Evolutionary conservation across 345 rosid species (phyloP), one percentile per base, ranked within the genome.

Genomic region (Isatis tinctoria): DNA sequence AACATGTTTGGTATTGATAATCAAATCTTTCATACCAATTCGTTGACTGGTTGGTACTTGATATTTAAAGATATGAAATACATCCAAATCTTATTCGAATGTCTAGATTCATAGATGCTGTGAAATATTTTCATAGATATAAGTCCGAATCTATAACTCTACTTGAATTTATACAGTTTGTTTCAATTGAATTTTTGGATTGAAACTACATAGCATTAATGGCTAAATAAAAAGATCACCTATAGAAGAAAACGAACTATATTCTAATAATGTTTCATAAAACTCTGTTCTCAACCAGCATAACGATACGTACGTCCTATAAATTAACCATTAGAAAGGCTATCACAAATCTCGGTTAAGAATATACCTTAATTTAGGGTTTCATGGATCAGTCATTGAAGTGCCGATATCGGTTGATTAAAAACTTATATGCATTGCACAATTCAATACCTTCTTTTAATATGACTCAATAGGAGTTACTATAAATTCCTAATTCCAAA

Each of bases 1-100:
- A 73, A 54, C 47, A 6, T 8, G 65, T 65, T 64, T 73, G 18
- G 65, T 73, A 32, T 63, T 52, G 45, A n/a, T 10, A 43, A 24
- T 56, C 8, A 8, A 10, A 40, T 54, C 7, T 22, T 54, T 43
- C 4, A 59, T 10, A 70, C 26, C 14, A 40, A 28, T 56, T 41
- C 5, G n/a, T 22, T 41, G 18, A 53, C 28, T 41, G 27, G 24
- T 60, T 61, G 43, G 39, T 37, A 60, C n/a, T 36, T 11, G 35
- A 11, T 70, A 35, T 8, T 32, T 8, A 47, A 43, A 47, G 7
- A 26, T 27, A 62, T 4, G 18, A 8, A 48, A 37, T 26, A 41
- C 54, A 58, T 20, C 63, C 33, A 10, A 58, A 6, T 60, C 2
- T 69, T 17, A 32, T 58, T 37, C 10, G 20, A 44, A 5, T 48